Evolutionary conservation across 1,284 basidiomycete species (phyloP), one percentile per base, ranked within the genome.

Genomic region (Boletus mariae): DNA sequence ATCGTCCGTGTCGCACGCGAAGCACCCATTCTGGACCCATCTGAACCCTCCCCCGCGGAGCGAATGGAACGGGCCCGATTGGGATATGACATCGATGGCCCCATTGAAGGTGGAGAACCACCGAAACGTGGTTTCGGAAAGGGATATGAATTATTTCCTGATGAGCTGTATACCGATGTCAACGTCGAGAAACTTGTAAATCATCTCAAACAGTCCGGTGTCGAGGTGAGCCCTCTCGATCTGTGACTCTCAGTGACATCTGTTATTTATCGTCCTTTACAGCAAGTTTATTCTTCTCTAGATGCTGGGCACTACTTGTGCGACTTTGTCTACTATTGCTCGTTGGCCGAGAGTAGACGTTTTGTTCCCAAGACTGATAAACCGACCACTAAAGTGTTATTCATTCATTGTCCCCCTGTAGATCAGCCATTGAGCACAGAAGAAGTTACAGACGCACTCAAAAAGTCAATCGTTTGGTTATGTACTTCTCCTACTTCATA

Each of bases 311-410:
- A 85, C 63, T 88, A 84, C 67, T 72, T 89, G n/a, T 85, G 82
- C 65, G 87, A 90, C 70, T 90, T 85, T 68, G 79, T 85, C 56
- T 88, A 86, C 66, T 90, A 86, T 62, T 86, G 86, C 62, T 89
- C 87, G 8, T 75, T 90, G n/a, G 85, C 85, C 6, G 86, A 88
- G 64, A 77, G 82, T 20, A 80, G 76, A 61, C 78, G 83, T 5
- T 72, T 72, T 29, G 72, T 75, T 23, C 74, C 75, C 50, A 79
- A 80, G 41, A 80, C 78, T 53, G 80, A 84, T 60, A 79, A 80
- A 61, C 77, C 76, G 20, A 76, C 78, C 5, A 70, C 66, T n/a
- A 79, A 80, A 61, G 84, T 89, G 45, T 71, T 90, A 13, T 87
- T 87, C 68, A 69, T 90, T 65, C 87, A 90, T 62, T 85, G 84